Conservation (phyloP, 371 early-diverging fungal genomes). For the Rhizopus stolonifer region DNA sequence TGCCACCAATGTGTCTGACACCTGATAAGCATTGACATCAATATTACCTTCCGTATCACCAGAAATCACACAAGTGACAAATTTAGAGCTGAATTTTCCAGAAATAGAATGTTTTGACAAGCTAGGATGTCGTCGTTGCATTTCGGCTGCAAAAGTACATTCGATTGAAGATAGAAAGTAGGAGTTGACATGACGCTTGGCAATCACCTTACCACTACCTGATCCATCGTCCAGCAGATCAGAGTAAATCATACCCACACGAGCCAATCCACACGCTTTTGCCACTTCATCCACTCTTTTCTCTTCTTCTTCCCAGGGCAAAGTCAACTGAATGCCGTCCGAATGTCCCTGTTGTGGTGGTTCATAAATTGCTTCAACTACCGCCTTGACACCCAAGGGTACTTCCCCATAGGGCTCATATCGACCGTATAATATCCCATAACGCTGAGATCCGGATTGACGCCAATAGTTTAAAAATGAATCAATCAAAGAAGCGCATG, state of each 20-base stretch:
- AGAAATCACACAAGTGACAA: conserved; percentile 91
- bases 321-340: conserved; percentile 78
- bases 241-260: conserved; percentile 95
- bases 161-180: conserved; percentile 96
- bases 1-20: conserved; percentile 89
- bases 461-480: conserved; percentile 90
- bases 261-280: conserved; percentile 70
- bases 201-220: conserved; percentile 79
- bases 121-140: conserved; percentile 84
- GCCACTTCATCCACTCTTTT: conserved; percentile 71
- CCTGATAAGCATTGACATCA: conserved; percentile 89
- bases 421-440: conserved; percentile 94
- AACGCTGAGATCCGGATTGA: conserved; percentile 83
- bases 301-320: conserved; percentile 63
- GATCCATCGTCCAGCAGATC: conserved; percentile 90
- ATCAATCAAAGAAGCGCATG: conserved; percentile 85
- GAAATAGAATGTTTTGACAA: conserved; percentile 68
- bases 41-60: conserved; percentile 83
- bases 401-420: conserved; percentile 92
- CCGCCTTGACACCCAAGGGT: conserved; percentile 96
- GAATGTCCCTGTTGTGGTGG: conserved; percentile 86
- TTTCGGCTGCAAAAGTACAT: conserved; percentile 84
- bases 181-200: conserved; percentile 88
- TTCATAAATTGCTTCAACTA: conserved; percentile 96
- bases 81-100: conserved; percentile 86